Conservation (phyloP, 108 stramenopile species). For the Fragilariopsis cylindrus region DNA sequence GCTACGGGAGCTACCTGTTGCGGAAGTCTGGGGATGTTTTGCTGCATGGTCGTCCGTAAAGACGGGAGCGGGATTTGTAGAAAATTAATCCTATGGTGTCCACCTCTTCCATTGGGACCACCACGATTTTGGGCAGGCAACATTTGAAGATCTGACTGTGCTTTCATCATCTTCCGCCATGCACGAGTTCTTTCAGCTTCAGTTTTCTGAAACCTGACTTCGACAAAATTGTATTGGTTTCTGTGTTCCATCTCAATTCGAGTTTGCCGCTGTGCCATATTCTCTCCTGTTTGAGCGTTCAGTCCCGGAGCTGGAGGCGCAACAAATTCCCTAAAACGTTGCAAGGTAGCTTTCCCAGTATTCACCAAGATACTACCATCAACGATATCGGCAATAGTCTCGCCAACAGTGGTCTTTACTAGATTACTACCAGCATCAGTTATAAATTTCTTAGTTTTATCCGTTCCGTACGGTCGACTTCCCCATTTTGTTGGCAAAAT, state of each 20-base stretch:
- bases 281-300: slow-evolving; percentile 47
- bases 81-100: slow-evolving; percentile 14
- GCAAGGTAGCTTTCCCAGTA: slow-evolving; percentile 22
- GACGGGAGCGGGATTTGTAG: slow-evolving; percentile 29
- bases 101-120: background rate
- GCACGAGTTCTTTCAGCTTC: slow-evolving; percentile 54
- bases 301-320: slow-evolving; percentile 43
- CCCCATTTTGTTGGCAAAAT: slow-evolving; percentile 37
- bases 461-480: slow-evolving; percentile 33
- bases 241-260: slow-evolving; percentile 38
- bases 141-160: slow-evolving; percentile 48
- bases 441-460: slow-evolving; percentile 27
- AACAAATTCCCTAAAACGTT: slow-evolving; percentile 42
- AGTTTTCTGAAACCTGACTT: slow-evolving; percentile 36
- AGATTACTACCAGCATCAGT: slow-evolving; percentile 10
- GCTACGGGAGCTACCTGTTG: slow-evolving; percentile 14
- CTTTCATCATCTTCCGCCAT: slow-evolving; percentile 60
- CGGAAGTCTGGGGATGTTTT: slow-evolving; percentile 24
- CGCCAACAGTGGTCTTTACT: slow-evolving; percentile 17
- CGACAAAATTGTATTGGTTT: slow-evolving; percentile 27
- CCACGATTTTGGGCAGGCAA: background rate
- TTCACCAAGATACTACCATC: slow-evolving; percentile 32
- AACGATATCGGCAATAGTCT: slow-evolving; percentile 42
- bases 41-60: slow-evolving; percentile 23
- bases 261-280: slow-evolving; percentile 46